phyloP scores from a whole-genome alignment of 352 stramenopile species.

The Blastocystis sp. region DNA sequence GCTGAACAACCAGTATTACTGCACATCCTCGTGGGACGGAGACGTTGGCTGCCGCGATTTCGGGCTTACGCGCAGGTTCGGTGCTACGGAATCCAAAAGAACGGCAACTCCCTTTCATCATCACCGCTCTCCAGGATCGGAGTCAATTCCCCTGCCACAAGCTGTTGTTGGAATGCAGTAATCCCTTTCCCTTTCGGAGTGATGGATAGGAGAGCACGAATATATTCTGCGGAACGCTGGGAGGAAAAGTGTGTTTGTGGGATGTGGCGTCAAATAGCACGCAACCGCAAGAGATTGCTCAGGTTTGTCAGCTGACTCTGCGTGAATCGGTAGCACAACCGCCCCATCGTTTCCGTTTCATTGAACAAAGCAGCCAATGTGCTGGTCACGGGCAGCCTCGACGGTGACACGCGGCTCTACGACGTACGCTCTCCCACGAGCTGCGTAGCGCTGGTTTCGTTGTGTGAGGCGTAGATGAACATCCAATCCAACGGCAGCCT shows the following conservation, averaged over 20 bases:
- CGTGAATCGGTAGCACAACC: constrained; percentile 13
- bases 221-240: constrained; percentile 8
- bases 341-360: constrained; percentile 18
- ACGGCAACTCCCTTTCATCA: not conserved
- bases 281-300: constrained; percentile 11
- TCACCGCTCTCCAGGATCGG: not conserved
- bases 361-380: constrained; percentile 37
- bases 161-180: constrained; percentile 44
- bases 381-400: constrained; percentile 30
- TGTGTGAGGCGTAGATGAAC: constrained; percentile 24
- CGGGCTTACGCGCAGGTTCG: constrained; percentile 6
- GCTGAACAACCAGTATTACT: constrained; percentile 28
- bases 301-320: not conserved
- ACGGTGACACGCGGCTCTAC: constrained; percentile 34
- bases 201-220: constrained; percentile 31
- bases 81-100: constrained; percentile 8
- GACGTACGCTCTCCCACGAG: constrained; percentile 21
- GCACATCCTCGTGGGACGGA: constrained; percentile 52
- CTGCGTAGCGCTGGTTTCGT: not conserved
- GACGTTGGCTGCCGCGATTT: constrained; percentile 3
- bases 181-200: not conserved
- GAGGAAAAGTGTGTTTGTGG: constrained; percentile 43
- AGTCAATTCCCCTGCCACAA: constrained; percentile 19
- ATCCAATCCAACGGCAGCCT: constrained; percentile 30
- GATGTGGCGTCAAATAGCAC: constrained; percentile 26